phyloP scores from a whole-genome alignment of 2,329 filamentous ascomycete species.

The Alternaria longipes region DNA sequence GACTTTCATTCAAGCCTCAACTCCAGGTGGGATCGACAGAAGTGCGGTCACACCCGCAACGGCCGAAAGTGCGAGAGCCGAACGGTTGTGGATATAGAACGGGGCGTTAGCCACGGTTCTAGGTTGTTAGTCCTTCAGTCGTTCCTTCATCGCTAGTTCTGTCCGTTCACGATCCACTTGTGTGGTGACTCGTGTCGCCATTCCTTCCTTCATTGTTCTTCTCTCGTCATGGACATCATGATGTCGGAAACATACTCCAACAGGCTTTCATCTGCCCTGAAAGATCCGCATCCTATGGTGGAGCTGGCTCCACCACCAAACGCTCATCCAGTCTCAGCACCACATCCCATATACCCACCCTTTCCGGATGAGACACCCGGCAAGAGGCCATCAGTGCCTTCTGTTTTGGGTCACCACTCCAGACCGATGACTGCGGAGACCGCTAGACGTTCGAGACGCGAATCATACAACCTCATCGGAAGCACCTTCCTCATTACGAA shows the following conservation, averaged over 20 bases:
- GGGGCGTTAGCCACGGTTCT: background rate
- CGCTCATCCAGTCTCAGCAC: conserved; percentile 22
- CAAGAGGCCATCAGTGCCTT: background rate
- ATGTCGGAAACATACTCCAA: conserved; percentile 7
- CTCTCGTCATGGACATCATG: conserved; percentile 8
- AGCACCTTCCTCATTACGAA: conserved; percentile 38
- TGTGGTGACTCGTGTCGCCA: conserved; percentile 5
- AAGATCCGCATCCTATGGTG: conserved; percentile 23
- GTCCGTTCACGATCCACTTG: conserved; percentile 6
- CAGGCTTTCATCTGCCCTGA: conserved; percentile 3
- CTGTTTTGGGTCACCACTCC: background rate
- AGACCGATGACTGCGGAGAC: background rate
- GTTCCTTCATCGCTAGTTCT: background rate
- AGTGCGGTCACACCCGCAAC: conserved; percentile 8
- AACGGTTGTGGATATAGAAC: conserved; percentile 2
- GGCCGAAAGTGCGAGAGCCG: background rate
- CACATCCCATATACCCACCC: conserved; percentile 16
- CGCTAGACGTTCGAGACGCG: conserved; percentile 24
- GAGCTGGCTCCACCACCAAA: conserved; percentile 27
- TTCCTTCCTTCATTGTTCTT: background rate
- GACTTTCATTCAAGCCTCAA: conserved; percentile 1
- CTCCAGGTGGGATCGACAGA: conserved; percentile 3
- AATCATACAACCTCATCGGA: conserved; percentile 38
- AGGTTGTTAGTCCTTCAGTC: background rate
- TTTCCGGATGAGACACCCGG: conserved; percentile 4